phyloP scores from a whole-genome alignment of 2,329 filamentous ascomycete genomes.

The Talaromyces sp. region DNA sequence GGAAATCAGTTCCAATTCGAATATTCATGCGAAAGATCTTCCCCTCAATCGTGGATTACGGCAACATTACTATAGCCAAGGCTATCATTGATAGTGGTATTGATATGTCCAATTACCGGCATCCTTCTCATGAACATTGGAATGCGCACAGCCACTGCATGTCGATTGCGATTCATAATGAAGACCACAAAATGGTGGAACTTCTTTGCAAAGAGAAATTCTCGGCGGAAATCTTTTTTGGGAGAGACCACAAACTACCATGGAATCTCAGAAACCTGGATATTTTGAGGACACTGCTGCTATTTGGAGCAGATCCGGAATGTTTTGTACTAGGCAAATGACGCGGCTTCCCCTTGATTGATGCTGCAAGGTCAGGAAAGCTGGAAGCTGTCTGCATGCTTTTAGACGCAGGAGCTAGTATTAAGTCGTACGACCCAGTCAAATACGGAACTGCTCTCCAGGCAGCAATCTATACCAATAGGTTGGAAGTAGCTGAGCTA shows the following conservation, averaged over 20 bases:
- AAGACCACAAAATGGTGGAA: not conserved
- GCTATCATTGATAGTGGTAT: not conserved
- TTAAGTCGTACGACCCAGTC: not conserved
- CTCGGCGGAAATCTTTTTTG: not conserved
- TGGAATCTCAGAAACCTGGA: not conserved
- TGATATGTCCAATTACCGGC: not conserved
- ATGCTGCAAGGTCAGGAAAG: not conserved
- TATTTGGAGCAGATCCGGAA: not conserved
- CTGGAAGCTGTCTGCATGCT: not conserved
- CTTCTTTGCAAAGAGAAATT: not conserved
- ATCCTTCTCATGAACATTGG: not conserved
- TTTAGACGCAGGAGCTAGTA: not conserved
- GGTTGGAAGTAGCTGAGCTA: not conserved
- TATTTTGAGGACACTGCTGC: not conserved
- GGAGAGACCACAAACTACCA: not conserved
- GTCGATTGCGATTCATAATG: not conserved
- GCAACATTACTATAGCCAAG: not conserved
- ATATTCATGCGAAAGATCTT: not conserved
- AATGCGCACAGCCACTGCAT: not conserved
- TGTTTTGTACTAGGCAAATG: not conserved
- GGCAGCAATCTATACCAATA: not conserved
- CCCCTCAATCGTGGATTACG: not conserved
- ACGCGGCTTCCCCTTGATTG: not conserved
- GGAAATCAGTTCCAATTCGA: not conserved
- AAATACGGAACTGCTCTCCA: not conserved